Percentiles rank a stretch among this genome's conserved stretches.
phyloP scores from a whole-genome alignment of 2,329 filamentous ascomycete genomes.

The Microdochium nivale region DNA sequence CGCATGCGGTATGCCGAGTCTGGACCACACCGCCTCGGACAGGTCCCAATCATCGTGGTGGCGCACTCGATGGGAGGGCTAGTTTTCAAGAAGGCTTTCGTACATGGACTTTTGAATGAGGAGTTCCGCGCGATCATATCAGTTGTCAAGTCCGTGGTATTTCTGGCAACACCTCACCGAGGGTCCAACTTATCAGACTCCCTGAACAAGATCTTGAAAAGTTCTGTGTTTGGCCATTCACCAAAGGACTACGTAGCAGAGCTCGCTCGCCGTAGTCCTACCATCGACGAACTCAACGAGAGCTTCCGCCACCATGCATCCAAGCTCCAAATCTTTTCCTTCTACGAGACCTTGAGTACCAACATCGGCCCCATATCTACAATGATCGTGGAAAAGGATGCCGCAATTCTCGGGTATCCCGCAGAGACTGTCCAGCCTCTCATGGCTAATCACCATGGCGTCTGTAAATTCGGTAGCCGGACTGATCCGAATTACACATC shows the following conservation, averaged over 20 bases:
- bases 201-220: constrained; percentile 11
- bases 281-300: constrained; percentile 21
- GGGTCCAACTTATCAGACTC: constrained; percentile 13
- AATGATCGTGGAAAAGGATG: constrained; percentile 15
- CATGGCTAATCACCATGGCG: constrained; percentile 19
- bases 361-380: constrained; percentile 7
- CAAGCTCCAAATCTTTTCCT: constrained; percentile 22
- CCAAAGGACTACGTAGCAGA: constrained; percentile 16
- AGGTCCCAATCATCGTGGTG: constrained; percentile 14
- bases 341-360: constrained; percentile 22
- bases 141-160: constrained; percentile 11
- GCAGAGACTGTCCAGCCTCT: constrained; percentile 14
- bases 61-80: constrained; percentile 16
- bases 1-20: constrained; percentile 11
- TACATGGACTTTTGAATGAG: constrained; percentile 12
- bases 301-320: constrained; percentile 19
- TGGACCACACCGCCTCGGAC: constrained; percentile 6
- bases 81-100: constrained; percentile 13
- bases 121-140: constrained; percentile 11
- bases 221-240: constrained; percentile 8
- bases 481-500: constrained; percentile 12
- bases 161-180: constrained; percentile 16
- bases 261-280: constrained; percentile 10
- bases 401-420: constrained; percentile 17
- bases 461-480: constrained; percentile 16